Evolutionary conservation across 176 grass and related monocot genomes (phyloP), one percentile per base, ranked within the genome.

Genomic region (Tillandsia fasciculata): DNA sequence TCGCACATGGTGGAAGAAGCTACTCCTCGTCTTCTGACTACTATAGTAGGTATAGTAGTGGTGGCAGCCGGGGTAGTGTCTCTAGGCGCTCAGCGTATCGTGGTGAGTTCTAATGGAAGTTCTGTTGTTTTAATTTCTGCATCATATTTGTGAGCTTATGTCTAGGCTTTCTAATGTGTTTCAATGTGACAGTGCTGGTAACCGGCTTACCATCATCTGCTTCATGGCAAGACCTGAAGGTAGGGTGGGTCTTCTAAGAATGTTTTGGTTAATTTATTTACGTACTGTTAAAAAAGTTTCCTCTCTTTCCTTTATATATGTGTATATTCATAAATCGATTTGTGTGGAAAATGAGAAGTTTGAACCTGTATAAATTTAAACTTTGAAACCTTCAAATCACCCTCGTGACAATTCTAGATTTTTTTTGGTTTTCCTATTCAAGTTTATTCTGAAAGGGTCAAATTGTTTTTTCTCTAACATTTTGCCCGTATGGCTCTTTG

Each of bases 201-300:
- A 80, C 75, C 24, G 94, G 94, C 52, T 68, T 99, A 64, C 94
- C 94, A 79, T 93, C 89, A 64, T 93, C 94, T 87, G 94, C 90
- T 26, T 99, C 94, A 11, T 99, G 94, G 94, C 94, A 99, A 79
- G 94, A 99, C 73, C 73, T 99, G 52, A 99, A 99, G 94, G 94
- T 99, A 67, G 15, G 8, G 33, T 42, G 15, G 8, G 33, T 42
- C 7, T 42, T 42, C 33, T 42, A 42, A 42, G 33, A 42, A 42
- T 42, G 33, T 42, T 42, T 42, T 42, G 33, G 5, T 42, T 7
- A 42, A 7, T 42, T 42, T 42, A 42, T 42, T 42, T 42, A 42
- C 33, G 33, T 42, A 42, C 33, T 6, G 33, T 42, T 42, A 42
- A 6, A 42, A 7, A 8, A 5, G 33, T 42, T 42, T 7, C 33